phyloP scores from a whole-genome alignment of 805 yeast species.

The Schwanniomyces vanrijiae region DNA sequence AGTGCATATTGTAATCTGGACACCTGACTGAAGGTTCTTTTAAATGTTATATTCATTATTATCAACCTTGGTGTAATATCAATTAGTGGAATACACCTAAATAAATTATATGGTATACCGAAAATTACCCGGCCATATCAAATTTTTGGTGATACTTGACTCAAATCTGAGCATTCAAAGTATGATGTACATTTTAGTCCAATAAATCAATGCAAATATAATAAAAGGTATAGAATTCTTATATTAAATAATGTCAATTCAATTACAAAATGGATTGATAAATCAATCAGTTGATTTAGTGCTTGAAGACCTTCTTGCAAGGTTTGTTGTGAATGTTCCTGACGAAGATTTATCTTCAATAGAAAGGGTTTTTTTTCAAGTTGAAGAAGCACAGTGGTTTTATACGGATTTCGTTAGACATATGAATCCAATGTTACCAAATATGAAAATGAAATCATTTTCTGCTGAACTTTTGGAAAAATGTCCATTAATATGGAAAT shows the following conservation, averaged over 20 bases:
- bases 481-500: conserved; percentile 79
- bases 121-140: conserved; percentile 1
- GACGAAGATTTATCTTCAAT: conserved; percentile 82
- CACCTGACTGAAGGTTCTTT: conserved; percentile 1
- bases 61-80: not conserved
- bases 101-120: not conserved
- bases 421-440: conserved; percentile 73
- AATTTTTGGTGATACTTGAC: conserved; percentile 1
- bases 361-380: conserved; percentile 83
- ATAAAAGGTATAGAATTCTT: not conserved
- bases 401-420: conserved; percentile 80
- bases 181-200: not conserved
- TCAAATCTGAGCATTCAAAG: not conserved
- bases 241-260: conserved; percentile 51
- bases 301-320: conserved; percentile 80
- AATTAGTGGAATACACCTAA: not conserved
- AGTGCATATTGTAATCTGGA: conserved; percentile 5
- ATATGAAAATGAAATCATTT: conserved; percentile 74
- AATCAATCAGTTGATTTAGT: conserved; percentile 70
- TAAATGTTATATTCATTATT: not conserved
- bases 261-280: conserved; percentile 54
- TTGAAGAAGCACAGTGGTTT: conserved; percentile 99
- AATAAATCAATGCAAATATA: not conserved
- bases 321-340: conserved; percentile 91
- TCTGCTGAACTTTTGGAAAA: conserved; percentile 64